These are phyloP conservation scores for Chlamydomonas schloesseri DNA, from an alignment of 139 green algal genomes.

Conservation along the genomic window DNA sequence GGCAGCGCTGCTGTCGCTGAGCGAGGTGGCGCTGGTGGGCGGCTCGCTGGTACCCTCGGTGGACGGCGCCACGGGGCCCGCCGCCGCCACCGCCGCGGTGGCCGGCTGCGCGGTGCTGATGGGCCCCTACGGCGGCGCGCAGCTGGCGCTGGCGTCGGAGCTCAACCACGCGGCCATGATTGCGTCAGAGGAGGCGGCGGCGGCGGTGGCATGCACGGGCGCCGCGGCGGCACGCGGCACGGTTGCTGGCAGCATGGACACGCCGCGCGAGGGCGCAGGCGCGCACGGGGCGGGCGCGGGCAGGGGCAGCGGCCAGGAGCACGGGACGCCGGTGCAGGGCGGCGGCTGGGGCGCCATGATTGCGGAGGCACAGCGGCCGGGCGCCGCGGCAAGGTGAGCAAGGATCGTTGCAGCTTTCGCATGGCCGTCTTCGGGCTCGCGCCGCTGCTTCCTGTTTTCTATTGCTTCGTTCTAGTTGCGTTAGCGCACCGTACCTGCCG, in stretches of 20 bases:
- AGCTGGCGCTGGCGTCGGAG: constrained; percentile 64
- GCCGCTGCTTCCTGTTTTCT: too few species aligned
- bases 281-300: background rate
- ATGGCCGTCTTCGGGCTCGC: too few species aligned
- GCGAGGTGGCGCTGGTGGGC: constrained; percentile 57
- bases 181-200: constrained; percentile 57
- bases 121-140: constrained; percentile 60
- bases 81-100: constrained; percentile 64
- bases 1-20: constrained; percentile 54
- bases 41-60: constrained; percentile 52
- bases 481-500: too few species aligned
- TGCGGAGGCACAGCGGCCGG: too few species aligned
- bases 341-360: too few species aligned
- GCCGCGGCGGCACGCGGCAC: background rate
- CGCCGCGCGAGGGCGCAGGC: background rate
- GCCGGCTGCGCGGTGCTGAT: constrained; percentile 70
- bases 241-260: background rate
- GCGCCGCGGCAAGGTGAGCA: background rate
- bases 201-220: constrained; percentile 44
- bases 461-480: too few species aligned
- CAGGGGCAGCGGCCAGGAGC: too few species aligned
- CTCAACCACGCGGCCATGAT: constrained; percentile 66
- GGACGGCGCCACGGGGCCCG: constrained; percentile 57
- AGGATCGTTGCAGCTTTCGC: background rate
- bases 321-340: too few species aligned